Percentiles rank a stretch among this genome's conserved stretches.
Evolutionary conservation across 169 alveolate genomes (phyloP).

Genomic region (Gregarina niphandrodes): DNA sequence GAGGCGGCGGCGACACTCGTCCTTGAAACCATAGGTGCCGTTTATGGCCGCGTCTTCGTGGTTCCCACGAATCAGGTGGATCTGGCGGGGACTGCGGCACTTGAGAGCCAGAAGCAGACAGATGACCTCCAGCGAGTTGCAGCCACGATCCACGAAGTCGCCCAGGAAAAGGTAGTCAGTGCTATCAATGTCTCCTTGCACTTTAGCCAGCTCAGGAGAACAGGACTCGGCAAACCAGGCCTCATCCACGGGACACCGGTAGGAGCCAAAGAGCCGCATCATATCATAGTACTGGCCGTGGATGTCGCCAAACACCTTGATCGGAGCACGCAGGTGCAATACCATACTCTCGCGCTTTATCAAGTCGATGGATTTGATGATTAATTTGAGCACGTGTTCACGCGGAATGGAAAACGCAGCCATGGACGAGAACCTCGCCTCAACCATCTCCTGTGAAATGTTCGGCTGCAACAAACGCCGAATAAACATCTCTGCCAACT

Average conservation of each 20-base stretch:
- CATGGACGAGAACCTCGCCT: background rate
- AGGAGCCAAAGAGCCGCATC: slow-evolving; percentile 72
- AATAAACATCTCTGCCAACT: too few relatives aligned
- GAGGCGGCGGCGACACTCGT: slow-evolving; percentile 84
- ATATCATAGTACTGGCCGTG: slow-evolving; percentile 94
- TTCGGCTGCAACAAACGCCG: too few relatives aligned
- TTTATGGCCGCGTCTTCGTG: slow-evolving; percentile 96
- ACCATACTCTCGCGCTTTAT: slow-evolving; percentile 77
- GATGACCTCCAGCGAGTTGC: slow-evolving; percentile 58
- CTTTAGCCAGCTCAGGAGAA: slow-evolving; percentile 44
- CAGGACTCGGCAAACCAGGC: slow-evolving; percentile 43
- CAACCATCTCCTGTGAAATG: too few relatives aligned
- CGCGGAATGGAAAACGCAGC: background rate
- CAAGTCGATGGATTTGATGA: too few relatives aligned
- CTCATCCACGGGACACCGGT: slow-evolving; percentile 56
- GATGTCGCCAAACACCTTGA: slow-evolving; percentile 88
- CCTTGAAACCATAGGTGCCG: slow-evolving; percentile 89
- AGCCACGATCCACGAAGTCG: slow-evolving; percentile 96
- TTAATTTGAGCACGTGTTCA: background rate
- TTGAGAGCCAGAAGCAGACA: slow-evolving; percentile 55
- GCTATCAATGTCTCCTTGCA: slow-evolving; percentile 81
- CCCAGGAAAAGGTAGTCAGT: slow-evolving; percentile 89
- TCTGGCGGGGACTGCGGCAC: slow-evolving; percentile 80
- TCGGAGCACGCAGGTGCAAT: slow-evolving; percentile 78
- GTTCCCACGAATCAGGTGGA: slow-evolving; percentile 90